Conservation (phyloP, 306 rosid genomes). For the Lupinus albus region DNA sequence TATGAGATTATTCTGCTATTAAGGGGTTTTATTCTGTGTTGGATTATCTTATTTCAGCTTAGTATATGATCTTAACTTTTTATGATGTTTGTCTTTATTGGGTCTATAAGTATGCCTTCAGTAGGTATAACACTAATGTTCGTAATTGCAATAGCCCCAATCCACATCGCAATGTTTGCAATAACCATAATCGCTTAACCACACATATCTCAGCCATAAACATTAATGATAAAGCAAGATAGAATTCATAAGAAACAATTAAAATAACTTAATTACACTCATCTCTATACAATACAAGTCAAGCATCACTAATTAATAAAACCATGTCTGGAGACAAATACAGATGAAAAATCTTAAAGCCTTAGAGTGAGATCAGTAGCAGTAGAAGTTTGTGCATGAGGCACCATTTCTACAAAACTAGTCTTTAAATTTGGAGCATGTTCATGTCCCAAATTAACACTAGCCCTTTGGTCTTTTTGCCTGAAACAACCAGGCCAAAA, state of each 20-base stretch:
- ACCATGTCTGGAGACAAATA: too few species aligned
- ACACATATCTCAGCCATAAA: constrained; percentile 15
- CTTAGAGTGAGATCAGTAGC: constrained; percentile 82
- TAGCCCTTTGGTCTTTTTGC: constrained; percentile 49
- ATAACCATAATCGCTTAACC: too few species aligned
- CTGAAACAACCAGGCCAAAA: constrained; percentile 95
- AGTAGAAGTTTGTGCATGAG: constrained; percentile 49
- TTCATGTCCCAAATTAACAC: constrained; percentile 38
- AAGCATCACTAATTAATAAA: constrained; percentile 39
- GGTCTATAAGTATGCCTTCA: too few species aligned
- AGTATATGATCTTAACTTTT: too few species aligned
- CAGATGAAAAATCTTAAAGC: constrained; percentile 64
- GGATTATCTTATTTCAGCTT: too few species aligned
- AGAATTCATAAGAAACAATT: constrained; percentile 28
- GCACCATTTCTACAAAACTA: constrained; percentile 37
- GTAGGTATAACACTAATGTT: too few species aligned
- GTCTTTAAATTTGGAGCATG: constrained; percentile 40
- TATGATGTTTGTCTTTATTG: too few species aligned
- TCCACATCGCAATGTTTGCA: too few species aligned
- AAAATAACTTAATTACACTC: constrained; percentile 39
- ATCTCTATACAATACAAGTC: constrained; percentile 60
- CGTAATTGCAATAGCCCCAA: too few species aligned
- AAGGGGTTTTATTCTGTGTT: too few species aligned
- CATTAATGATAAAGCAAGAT: constrained; percentile 29
- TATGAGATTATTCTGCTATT: too few species aligned